These are phyloP conservation scores for Cordia subcordata DNA, from an alignment of 257 asterid genomes.

Conservation along the genomic window DNA sequence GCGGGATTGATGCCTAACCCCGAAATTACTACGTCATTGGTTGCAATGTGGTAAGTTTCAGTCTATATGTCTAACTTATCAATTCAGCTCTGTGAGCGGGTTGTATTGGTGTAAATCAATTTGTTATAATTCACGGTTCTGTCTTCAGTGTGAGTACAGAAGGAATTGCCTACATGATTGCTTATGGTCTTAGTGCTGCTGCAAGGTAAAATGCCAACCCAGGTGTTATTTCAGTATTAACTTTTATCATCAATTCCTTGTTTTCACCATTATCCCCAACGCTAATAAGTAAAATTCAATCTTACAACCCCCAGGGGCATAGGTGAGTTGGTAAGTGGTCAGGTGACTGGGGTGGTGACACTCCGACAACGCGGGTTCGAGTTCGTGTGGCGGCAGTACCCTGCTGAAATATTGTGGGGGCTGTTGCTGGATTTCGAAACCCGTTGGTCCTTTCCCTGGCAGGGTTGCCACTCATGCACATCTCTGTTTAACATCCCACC, in stretches of 20 bases:
- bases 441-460: too few relatives aligned
- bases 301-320: too few relatives aligned
- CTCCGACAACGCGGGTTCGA: too few relatives aligned
- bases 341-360: too few relatives aligned
- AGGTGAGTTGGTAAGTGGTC: too few relatives aligned
- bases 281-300: not conserved
- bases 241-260: not conserved
- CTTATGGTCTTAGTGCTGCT: conserved; percentile 77
- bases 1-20: conserved; percentile 90
- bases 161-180: conserved; percentile 42
- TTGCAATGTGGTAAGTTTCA: conserved; percentile 71
- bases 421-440: too few relatives aligned
- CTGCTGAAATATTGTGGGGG: too few relatives aligned
- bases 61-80: not conserved
- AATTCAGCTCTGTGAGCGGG: not conserved
- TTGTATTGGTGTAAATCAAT: not conserved
- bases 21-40: conserved; percentile 55
- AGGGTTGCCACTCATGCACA: too few relatives aligned
- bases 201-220: conserved; percentile 39
- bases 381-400: too few relatives aligned
- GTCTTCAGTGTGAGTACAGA: conserved; percentile 36
- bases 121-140: not conserved
- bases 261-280: not conserved
- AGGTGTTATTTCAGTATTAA: not conserved
- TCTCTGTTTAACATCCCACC: too few relatives aligned